Conservation (phyloP, 306 rosid species). For the Dalbergia cultrata region DNA sequence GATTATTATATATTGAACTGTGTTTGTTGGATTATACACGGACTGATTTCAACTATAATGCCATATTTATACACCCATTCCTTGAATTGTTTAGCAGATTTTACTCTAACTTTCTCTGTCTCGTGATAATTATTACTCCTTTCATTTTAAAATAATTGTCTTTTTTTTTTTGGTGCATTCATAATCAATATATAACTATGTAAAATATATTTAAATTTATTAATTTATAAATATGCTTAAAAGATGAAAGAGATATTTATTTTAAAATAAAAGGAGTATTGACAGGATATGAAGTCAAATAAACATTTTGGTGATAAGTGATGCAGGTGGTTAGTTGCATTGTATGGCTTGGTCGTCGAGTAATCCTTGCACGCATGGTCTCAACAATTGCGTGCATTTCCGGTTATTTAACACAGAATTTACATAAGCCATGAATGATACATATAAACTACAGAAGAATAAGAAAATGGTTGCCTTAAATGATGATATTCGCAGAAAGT, state of each 20-base stretch:
- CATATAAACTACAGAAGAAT: not conserved
- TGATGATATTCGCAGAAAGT: not conserved
- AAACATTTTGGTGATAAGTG: constrained; percentile 2
- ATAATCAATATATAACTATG: too few relatives aligned
- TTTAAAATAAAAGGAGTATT: not conserved
- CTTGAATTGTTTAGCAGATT: constrained; percentile 2
- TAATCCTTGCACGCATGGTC: constrained; percentile 30
- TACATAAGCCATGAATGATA: not conserved
- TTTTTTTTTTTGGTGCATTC: too few relatives aligned
- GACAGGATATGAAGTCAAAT: not conserved
- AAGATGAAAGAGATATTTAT: too few relatives aligned
- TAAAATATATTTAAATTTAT: too few relatives aligned
- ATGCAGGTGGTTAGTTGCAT: not conserved
- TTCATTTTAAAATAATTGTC: too few relatives aligned
- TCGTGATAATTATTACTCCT: constrained; percentile 35
- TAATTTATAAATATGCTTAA: too few relatives aligned
- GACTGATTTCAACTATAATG: constrained; percentile 25
- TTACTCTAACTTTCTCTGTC: constrained; percentile 27
- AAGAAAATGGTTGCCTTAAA: not conserved
- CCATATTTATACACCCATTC: constrained; percentile 27
- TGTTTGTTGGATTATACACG: not conserved
- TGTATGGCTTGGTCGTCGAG: not conserved
- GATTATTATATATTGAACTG: not conserved
- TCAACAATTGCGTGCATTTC: constrained; percentile 17
- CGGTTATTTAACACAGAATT: not conserved